Conservation (phyloP, 306 rosid genomes). For the Rosa lucieae region DNA sequence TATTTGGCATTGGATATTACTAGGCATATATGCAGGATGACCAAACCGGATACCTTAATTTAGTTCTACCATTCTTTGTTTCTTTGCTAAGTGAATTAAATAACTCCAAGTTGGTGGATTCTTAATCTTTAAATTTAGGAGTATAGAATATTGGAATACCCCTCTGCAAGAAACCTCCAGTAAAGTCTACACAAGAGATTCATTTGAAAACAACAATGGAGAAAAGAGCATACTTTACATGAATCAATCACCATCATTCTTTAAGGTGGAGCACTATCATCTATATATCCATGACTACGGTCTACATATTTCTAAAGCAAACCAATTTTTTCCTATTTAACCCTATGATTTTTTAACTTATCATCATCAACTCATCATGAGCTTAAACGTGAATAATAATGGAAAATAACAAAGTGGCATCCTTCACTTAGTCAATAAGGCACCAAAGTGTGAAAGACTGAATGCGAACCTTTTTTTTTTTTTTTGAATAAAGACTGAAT, state of each 20-base stretch:
- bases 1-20: not conserved
- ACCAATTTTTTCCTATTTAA: no score
- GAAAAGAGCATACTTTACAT: not conserved
- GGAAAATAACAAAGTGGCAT: no score
- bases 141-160: not conserved
- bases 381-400: no score
- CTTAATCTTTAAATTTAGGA: not conserved
- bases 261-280: not conserved
- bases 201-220: not conserved
- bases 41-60: not conserved
- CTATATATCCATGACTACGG: not conserved
- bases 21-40: not conserved
- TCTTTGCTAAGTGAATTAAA: not conserved
- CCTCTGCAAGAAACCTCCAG: not conserved
- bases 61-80: not conserved
- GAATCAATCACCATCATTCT: not conserved
- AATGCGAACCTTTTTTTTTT: no score
- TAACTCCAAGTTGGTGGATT: conserved; percentile 7
- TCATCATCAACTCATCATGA: not conserved
- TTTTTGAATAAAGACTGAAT: no score
- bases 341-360: not conserved
- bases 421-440: no score
- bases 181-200: not conserved
- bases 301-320: not conserved
- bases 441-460: no score